Evolutionary conservation across 345 rosid genomes (phyloP), one percentile per base, ranked within the genome.

Genomic region (Geranium rotundifolium): DNA sequence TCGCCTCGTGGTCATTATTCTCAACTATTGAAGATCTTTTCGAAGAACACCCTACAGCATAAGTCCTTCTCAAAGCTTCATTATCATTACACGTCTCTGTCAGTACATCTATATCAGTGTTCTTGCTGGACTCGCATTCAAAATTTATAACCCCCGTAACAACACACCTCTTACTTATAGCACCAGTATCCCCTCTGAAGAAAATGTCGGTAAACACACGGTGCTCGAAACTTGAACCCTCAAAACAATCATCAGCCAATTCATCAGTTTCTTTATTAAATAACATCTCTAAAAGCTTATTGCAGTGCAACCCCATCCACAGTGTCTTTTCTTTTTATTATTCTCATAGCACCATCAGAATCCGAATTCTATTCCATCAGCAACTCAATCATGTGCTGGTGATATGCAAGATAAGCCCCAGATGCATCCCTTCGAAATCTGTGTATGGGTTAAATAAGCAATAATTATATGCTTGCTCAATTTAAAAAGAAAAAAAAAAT

Each of bases 151-250:
- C 77, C 63, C 86, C 83, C 67, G 78, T 67, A 57, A 73, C 77
- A 58, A 77, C 81, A 71, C 75, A 71, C 67, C 77, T 78, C 66
- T 77, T 79, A 57, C 69, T 78, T 69, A 77, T 58, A 65, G 68
- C 76, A 39, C 65, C 71, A 18, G 68, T 10, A 65, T 71, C 82
- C 63, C 69, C 69, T 63, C 80, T 81, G 39, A 80, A 82, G 79
- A 84, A 83, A 64, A 82, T 76, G 65, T 91, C 69, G 15, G 75
- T 67, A 72, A 84, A 88, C 60, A 84, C 83, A 41, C 19, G 59
- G 60, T 73, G 84, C 60, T 91, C 93, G 39, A 78, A 70, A 52
- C 23, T 71, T 19, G 89, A 80, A 19, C 88, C 95, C 67, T 83
- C 93, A 65, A 85, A 83, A 72, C 73, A 71, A 71, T 78, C 93